Conservation (phyloP, 2,329 filamentous ascomycete genomes). For the Paracoccidioides brasiliensis region DNA sequence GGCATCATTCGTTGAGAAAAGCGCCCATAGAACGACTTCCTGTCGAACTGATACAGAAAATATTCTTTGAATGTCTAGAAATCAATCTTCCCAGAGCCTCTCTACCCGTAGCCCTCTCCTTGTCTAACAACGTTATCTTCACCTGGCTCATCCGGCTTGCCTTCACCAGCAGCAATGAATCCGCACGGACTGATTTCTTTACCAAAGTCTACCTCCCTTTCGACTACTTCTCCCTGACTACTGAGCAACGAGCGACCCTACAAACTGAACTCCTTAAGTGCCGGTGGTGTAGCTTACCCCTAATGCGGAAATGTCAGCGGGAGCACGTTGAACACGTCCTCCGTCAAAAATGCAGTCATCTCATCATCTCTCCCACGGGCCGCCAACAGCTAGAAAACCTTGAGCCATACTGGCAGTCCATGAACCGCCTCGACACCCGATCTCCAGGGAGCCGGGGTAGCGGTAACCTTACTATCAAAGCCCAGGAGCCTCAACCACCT, state of each 20-base stretch:
- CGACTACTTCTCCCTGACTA: constrained; percentile 21
- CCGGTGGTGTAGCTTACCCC: constrained; percentile 28
- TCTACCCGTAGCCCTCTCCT: constrained; percentile 24
- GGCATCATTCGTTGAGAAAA: constrained; percentile 1
- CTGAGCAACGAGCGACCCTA: constrained; percentile 19
- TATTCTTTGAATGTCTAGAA: constrained; percentile 39
- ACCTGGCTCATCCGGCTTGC: constrained; percentile 31
- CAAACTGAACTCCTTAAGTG: constrained; percentile 26
- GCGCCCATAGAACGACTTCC: constrained; percentile 11
- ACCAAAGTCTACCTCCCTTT: constrained; percentile 28
- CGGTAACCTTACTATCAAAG: constrained; percentile 21
- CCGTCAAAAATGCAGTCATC: constrained; percentile 16
- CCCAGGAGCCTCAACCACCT: constrained; percentile 6
- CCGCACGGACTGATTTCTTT: constrained; percentile 22
- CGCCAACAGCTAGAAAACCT: constrained; percentile 15
- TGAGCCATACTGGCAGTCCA: constrained; percentile 14
- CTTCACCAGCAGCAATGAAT: constrained; percentile 28
- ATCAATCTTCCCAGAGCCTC: constrained; percentile 36
- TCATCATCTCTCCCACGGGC: constrained; percentile 19
- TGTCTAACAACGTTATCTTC: constrained; percentile 31
- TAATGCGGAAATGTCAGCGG: constrained; percentile 28
- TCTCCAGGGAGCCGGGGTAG: constrained; percentile 17
- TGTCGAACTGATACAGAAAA: constrained; percentile 28
- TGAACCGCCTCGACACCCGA: constrained; percentile 14
- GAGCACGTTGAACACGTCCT: constrained; percentile 27